phyloP scores from a whole-genome alignment of 2,329 filamentous ascomycete species.

The Ilyonectria mors-panacis region DNA sequence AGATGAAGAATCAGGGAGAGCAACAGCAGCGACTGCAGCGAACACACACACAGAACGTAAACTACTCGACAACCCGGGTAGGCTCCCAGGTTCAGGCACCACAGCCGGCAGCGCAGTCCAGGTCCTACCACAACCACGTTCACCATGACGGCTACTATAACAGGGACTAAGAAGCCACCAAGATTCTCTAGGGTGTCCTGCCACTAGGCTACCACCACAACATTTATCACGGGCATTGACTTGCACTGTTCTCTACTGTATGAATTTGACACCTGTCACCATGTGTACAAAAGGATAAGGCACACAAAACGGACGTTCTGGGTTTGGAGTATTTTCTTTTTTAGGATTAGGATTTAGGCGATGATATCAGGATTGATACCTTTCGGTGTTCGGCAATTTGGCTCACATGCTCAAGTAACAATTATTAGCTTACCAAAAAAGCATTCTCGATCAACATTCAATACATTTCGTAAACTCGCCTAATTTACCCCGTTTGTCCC shows the following conservation, averaged over 20 bases:
- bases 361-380: slow-evolving; percentile 25
- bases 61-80: slow-evolving; percentile 38
- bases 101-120: slow-evolving; percentile 19
- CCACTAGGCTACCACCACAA: not conserved
- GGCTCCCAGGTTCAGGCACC: slow-evolving; percentile 24
- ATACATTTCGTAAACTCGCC: not conserved
- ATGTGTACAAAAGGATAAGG: slow-evolving; percentile 1
- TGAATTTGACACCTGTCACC: not conserved
- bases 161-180: not conserved
- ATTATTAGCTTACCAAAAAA: not conserved
- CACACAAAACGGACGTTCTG: slow-evolving; percentile 3
- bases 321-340: slow-evolving; percentile 10
- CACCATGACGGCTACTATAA: slow-evolving; percentile 35
- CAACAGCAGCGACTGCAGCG: slow-evolving; percentile 1
- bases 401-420: not conserved
- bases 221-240: not conserved
- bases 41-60: slow-evolving; percentile 34
- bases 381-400: slow-evolving; percentile 17
- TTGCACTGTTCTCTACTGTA: slow-evolving; percentile 10
- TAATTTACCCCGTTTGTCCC: not conserved
- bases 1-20: slow-evolving; percentile 3
- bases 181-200: not conserved
- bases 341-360: slow-evolving; percentile 12
- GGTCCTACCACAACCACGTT: slow-evolving; percentile 28
- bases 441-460: not conserved